Conservation (phyloP, 805 yeast species). For the Metschnikowia lochheadii region DNA sequence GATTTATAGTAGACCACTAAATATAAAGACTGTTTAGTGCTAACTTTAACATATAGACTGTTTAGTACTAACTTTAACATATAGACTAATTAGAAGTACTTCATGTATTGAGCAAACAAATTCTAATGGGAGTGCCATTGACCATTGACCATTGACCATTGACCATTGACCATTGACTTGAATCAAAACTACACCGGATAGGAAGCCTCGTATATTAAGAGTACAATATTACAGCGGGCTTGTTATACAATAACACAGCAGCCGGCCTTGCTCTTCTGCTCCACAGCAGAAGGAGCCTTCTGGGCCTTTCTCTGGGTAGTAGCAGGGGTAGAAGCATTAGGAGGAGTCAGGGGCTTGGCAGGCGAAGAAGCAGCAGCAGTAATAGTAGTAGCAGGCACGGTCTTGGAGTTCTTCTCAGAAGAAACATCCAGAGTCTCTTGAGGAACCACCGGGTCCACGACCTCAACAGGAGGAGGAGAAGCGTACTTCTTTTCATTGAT, state of each 20-base stretch:
- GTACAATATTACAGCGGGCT: background rate
- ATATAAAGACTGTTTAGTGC: too few species aligned
- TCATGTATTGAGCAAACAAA: too few species aligned
- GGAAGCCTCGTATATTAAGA: background rate
- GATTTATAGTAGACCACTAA: too few species aligned
- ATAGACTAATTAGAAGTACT: too few species aligned
- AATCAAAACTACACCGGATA: too few species aligned
- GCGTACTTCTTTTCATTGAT: constrained; percentile 29
- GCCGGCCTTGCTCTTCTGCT: constrained; percentile 15
- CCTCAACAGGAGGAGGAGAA: background rate
- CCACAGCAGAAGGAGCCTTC: constrained; percentile 6
- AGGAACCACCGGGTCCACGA: constrained; percentile 1
- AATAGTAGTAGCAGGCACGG: background rate
- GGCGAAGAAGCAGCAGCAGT: constrained; percentile 1
- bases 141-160: too few species aligned
- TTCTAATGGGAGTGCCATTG: too few species aligned
- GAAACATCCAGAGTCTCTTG: background rate
- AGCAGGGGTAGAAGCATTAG: constrained; percentile 3
- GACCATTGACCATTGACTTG: too few species aligned
- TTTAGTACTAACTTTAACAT: too few species aligned
- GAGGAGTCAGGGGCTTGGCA: background rate
- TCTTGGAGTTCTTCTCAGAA: constrained; percentile 3
- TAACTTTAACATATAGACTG: too few species aligned
- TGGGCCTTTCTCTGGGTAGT: constrained; percentile 13
- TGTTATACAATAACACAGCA: constrained; percentile 19